Conservation (phyloP, 805 yeast species). For the Yamadazyma takamatsuzukensis region DNA sequence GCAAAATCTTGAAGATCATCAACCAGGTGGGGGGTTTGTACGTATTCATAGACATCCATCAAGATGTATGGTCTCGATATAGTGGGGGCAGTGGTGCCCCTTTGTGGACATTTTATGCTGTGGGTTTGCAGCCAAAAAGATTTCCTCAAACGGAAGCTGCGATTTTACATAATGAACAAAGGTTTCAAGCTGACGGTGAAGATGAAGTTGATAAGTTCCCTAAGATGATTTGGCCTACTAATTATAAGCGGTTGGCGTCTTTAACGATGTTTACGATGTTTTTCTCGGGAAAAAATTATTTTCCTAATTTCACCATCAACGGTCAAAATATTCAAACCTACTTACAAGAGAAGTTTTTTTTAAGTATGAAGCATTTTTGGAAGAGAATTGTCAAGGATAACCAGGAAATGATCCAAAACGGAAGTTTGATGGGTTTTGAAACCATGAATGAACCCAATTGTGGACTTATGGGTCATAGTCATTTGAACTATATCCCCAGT, state of each 20-base stretch:
- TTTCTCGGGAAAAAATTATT: constrained; percentile 71
- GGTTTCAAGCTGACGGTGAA: constrained; percentile 26
- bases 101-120: constrained; percentile 85
- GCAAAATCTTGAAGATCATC: constrained; percentile 55
- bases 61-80: constrained; percentile 89
- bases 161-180: constrained; percentile 56
- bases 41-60: constrained; percentile 85
- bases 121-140: constrained; percentile 77
- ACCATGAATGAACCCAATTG: constrained; percentile 80
- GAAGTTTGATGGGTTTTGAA: constrained; percentile 74
- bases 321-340: constrained; percentile 76
- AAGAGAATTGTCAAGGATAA: constrained; percentile 18
- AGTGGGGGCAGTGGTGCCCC: constrained; percentile 95
- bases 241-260: constrained; percentile 71
- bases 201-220: constrained; percentile 45
- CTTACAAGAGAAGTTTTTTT: constrained; percentile 60
- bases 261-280: constrained; percentile 83
- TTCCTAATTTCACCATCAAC: constrained; percentile 71
- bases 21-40: constrained; percentile 67
- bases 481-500: constrained; percentile 53
- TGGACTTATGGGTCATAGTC: constrained; percentile 65
- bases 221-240: constrained; percentile 92
- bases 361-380: constrained; percentile 46
- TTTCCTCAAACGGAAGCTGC: constrained; percentile 78
- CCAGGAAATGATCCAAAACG: constrained; percentile 34